Evolutionary conservation across 305 asterid species (phyloP), one percentile per base, ranked within the genome.

Genomic region (Ilex paraguariensis): DNA sequence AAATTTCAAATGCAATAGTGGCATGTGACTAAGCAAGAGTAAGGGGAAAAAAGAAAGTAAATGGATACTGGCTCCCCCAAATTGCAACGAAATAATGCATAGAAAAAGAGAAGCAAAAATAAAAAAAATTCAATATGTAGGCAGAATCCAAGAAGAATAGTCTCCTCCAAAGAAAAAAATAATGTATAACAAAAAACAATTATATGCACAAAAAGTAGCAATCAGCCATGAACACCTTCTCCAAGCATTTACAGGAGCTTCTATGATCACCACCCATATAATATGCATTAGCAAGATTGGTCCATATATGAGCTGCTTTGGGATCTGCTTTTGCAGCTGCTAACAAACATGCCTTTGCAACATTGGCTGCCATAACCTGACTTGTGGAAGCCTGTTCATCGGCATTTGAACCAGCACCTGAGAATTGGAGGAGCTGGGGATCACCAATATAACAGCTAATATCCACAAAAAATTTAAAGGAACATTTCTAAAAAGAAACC

Each of bases 301-400:
- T 75, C 98, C 98, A 93, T 39, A 90, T 74, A 86, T 90, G 98
- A 67, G 94, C 86, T 46, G 86, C 87, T 75, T 80, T 85, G 31
- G 97, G 93, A 65, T 90, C 97, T 62, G 88, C 72, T 81, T 86
- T 85, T 57, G 68, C 80, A 61, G 95, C 97, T 49, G 96, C 96
- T 75, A 87, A 78, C 77, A 93, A 82, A 77, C 98, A 93, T 66
- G 90, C 97, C 73, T 82, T 93, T 60, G 97, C 97, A 70, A 84
- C 89, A 67, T 73, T 73, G 57, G 78, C 81, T 64, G 95, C 91
- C 64, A 62, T 76, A 71, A 73, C 62, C 57, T 80, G 85, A 63
- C 84, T 86, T 52, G 66, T 65, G 61, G 81, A 74, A 53, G 80
- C 66, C 70, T 66, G 79, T 65, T 76, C 79, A 74, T 77, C 87